Conservation (phyloP, 1,139 yeast species). For the Scheffersomyces titani region DNA sequence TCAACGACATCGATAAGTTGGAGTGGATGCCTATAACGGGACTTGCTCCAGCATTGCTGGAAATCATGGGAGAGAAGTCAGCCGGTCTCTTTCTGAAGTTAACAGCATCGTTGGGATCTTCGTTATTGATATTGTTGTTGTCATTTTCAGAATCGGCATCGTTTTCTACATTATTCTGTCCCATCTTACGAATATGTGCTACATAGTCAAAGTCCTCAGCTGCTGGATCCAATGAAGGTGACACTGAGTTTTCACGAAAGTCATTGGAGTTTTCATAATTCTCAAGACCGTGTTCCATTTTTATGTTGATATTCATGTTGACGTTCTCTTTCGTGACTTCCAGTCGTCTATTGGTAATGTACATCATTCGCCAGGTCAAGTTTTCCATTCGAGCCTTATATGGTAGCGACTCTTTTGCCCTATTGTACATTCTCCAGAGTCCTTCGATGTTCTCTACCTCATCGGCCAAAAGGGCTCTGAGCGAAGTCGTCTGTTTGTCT, state of each 20-base stretch:
- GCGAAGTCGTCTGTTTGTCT: conserved; percentile 6
- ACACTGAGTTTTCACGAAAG: not conserved
- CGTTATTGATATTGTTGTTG: not conserved
- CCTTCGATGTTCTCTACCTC: conserved; percentile 53
- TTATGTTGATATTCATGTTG: not conserved
- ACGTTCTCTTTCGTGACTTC: not conserved
- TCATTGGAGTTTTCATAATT: not conserved
- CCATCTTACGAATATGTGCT: conserved; percentile 63
- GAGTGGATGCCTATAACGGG: conserved; percentile 11
- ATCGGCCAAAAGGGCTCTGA: conserved; percentile 10
- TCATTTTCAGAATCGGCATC: not conserved
- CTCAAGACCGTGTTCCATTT: not conserved
- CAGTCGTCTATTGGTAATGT: conserved; percentile 42
- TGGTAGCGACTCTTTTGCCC: conserved; percentile 77
- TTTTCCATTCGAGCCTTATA: conserved; percentile 77
- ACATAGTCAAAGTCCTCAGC: conserved; percentile 65
- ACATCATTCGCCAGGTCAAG: conserved; percentile 85
- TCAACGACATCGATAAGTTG: conserved; percentile 17
- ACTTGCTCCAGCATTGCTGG: conserved; percentile 4
- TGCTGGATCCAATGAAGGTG: conserved; percentile 33
- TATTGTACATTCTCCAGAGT: conserved; percentile 79
- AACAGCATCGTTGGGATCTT: not conserved
- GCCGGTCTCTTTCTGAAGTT: conserved; percentile 33
- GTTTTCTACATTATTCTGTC: conserved; percentile 23
- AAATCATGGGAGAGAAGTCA: conserved; percentile 32